Evolutionary conservation across 2,329 filamentous ascomycete genomes (phyloP), one percentile per base, ranked within the genome.

Genomic region (Aureobasidium sp.): DNA sequence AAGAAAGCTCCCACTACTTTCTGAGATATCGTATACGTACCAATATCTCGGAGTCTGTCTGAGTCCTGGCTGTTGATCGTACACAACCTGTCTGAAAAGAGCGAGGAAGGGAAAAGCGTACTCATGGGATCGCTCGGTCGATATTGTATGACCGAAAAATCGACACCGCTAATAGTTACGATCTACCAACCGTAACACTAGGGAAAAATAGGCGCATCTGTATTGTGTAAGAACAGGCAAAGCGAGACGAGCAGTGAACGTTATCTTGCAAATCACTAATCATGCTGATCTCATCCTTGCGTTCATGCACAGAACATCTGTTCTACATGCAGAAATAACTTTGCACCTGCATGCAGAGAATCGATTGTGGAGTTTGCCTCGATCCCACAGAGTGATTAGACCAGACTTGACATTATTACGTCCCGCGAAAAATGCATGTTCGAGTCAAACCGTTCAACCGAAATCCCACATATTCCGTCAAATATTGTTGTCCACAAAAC

Each of bases 191-290:
- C 29, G 27, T 15, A 20, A 24, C 12, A 29, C 37, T 43, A 43
- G 12, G 37, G 24, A 26, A 26, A 26, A n/a, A 46, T 29, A 36
- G 27, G 24, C 39, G 15, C 39, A 37, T 46, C 8, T 15, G 17
- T 36, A 34, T 39, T n/a, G 27, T 32, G 27, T 27, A n/a, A n/a
- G 4, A 46, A 57, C 3, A 20, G 53, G 41, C 39, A 57, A 57
- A 57, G 39, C 41, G 39, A 46, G 41, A 57, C 51, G 51, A 55
- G 29, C 53, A 46, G 27, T 20, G n/a, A 57, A 44, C 39, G 53
- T 29, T 57, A 57, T 57, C 53, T 46, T 43, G 37, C 20, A 39
- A 10, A 55, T 12, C 17, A 26, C n/a, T 20, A 39, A 24, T 53
- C 20, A 20, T 37, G 24, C n/a, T 43, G 8, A 27, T 55, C 51